These are phyloP conservation scores for Geotrichum cucujoidarum DNA, from an alignment of 1,139 yeast species.

Conservation along the genomic window DNA sequence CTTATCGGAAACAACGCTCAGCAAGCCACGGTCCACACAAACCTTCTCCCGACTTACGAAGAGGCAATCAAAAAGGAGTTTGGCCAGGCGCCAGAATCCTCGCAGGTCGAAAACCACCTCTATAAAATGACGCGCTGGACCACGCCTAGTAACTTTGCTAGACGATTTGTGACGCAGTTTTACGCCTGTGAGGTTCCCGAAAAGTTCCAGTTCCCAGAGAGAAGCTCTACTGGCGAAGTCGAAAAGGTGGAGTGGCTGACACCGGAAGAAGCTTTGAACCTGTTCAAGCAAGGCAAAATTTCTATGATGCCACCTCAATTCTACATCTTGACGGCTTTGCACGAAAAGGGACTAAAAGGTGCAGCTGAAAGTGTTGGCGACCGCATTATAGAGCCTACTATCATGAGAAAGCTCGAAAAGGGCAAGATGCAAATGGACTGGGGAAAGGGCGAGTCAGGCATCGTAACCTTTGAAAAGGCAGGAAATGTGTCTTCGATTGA, in stretches of 20 bases:
- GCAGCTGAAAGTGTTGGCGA: conserved; percentile 22
- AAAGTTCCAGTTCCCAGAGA: conserved; percentile 8
- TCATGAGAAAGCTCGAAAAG: conserved; percentile 21
- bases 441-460: conserved; percentile 33
- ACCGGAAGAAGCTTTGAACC: conserved; percentile 28
- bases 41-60: conserved; percentile 6
- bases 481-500: conserved; percentile 26
- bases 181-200: conserved; percentile 26
- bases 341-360: conserved; percentile 21
- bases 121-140: conserved; percentile 31
- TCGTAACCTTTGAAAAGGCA: conserved; percentile 23
- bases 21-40: background rate
- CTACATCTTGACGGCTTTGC: conserved; percentile 28
- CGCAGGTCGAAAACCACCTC: background rate
- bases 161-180: conserved; percentile 33
- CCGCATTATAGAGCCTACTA: conserved; percentile 27
- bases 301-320: conserved; percentile 35
- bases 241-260: conserved; percentile 31
- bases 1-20: conserved; percentile 20
- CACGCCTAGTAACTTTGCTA: conserved; percentile 26
- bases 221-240: conserved; percentile 16
- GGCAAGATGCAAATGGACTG: conserved; percentile 29
- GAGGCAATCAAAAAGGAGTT: conserved; percentile 2
- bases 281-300: conserved; percentile 26
- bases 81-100: background rate